A percentile compares a stretch with the other conserved stretches of the same genome.
phyloP scores from a whole-genome alignment of 768 basidiomycete species.

The Kondoa malvinella region DNA sequence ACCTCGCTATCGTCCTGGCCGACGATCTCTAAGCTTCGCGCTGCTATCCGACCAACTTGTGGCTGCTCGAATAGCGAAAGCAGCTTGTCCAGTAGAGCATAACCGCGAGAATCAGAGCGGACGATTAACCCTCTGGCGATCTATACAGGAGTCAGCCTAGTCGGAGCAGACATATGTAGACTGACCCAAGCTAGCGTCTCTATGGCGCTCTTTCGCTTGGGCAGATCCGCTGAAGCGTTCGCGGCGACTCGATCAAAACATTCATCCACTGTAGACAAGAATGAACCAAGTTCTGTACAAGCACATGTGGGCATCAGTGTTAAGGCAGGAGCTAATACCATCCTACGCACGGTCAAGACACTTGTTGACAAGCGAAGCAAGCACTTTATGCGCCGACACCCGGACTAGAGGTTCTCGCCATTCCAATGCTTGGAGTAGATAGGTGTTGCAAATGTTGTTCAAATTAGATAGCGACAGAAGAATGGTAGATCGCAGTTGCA shows the following conservation, averaged over 20 bases:
- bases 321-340: conserved; percentile 31
- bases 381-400: background rate
- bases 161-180: background rate
- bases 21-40: conserved; percentile 54
- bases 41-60: conserved; percentile 52
- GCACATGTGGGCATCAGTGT: background rate
- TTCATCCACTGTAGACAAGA: background rate
- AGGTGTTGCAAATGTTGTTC: background rate
- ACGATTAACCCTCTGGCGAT: conserved; percentile 62
- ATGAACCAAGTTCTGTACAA: conserved; percentile 4
- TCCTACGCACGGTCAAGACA: conserved; percentile 46
- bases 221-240: background rate
- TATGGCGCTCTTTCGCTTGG: conserved; percentile 21
- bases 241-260: conserved; percentile 8
- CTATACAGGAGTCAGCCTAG: conserved; percentile 35
- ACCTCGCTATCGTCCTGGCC: conserved; percentile 43
- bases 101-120: conserved; percentile 47
- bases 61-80: conserved; percentile 55
- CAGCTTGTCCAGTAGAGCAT: conserved; percentile 45
- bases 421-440: background rate
- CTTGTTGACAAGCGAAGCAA: conserved; percentile 38
- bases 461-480: background rate
- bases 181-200: conserved; percentile 27
- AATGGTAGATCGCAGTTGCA: background rate
- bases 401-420: background rate